Conservation (phyloP, 495 filamentous ascomycete species). For the Clavariopsis aquatica region DNA sequence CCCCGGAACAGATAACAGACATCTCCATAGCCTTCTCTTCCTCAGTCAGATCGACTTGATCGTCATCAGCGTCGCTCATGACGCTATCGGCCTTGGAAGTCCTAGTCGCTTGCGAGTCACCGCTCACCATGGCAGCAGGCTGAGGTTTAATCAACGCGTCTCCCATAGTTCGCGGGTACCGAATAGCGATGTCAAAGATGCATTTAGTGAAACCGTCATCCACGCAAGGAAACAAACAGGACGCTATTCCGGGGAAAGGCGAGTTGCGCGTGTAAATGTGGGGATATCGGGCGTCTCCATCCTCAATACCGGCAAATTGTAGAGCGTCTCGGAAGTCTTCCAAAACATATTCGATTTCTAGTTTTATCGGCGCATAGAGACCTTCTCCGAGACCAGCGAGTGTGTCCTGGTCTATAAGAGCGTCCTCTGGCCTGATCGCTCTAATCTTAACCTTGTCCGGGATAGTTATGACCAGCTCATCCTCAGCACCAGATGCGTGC, state of each 20-base stretch:
- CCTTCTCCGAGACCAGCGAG: slow-evolving; percentile 27
- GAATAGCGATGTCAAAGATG: slow-evolving; percentile 85
- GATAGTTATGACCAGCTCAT: slow-evolving; percentile 62
- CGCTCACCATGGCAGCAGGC: slow-evolving; percentile 1
- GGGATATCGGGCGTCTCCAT: slow-evolving; percentile 77
- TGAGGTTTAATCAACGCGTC: slow-evolving; percentile 63
- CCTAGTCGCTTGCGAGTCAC: slow-evolving; percentile 20
- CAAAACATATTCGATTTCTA: slow-evolving; percentile 73
- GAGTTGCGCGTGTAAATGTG: slow-evolving; percentile 88
- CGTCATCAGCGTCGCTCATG: slow-evolving; percentile 28
- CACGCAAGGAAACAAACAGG: slow-evolving; percentile 86
- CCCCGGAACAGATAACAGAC: slow-evolving; percentile 85
- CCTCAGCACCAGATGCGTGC: slow-evolving; percentile 58
- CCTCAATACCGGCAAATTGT: slow-evolving; percentile 83
- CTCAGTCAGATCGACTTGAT: slow-evolving; percentile 52
- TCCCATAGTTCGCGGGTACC: slow-evolving; percentile 78
- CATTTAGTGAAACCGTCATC: slow-evolving; percentile 78
- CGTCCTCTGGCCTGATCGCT: slow-evolving; percentile 6
- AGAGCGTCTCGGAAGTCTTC: slow-evolving; percentile 78
- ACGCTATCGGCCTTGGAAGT: slow-evolving; percentile 27
- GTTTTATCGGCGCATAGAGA: slow-evolving; percentile 56
- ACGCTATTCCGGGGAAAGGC: slow-evolving; percentile 72
- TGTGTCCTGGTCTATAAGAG: slow-evolving; percentile 25
- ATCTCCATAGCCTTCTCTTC: slow-evolving; percentile 87
- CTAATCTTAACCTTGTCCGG: slow-evolving; percentile 59